Base-by-base conservation (phyloP, 2,329 filamentous ascomycete species). In the Sodiomyces alkalinus region DNA sequence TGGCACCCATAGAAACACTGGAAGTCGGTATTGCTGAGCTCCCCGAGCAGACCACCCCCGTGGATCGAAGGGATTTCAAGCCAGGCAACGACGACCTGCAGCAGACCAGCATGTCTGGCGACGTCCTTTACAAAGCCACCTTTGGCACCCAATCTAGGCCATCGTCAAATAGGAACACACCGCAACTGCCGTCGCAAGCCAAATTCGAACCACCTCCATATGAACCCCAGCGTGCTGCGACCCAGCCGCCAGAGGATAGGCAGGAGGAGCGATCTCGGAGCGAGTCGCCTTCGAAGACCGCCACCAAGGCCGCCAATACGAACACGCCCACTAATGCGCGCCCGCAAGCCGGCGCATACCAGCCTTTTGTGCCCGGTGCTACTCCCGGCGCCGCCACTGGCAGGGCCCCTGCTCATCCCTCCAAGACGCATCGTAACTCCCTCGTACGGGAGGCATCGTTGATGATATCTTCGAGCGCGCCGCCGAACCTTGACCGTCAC, bases 21-120 rank as follows among this genome's bases (percentile, higher is more conserved):
- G 19, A 28, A 11, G 5, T 45, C 8, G 43, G 40, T 6, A 37
- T 49, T 26, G 49, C 53, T 15, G 56, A 68, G 43, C 33, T 63
- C 16, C 49, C 56, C 3, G 43, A 49, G 35, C 38, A 51, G 17
- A 41, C 42, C 8, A 46, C 45, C 19, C 41, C 48, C 16, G 30
- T 49, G 8, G 45, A 49, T 14, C 27, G 39, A 9, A 44, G 39
- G 33, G 19, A 31, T 6, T 14, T 20, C 4, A 20, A 3, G 1
- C 10, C 22, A 4, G 30, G 32, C 5, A 26, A 37, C 11, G 32
- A 38, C 4, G 18, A 32, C n/a, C 26, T 38, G 7, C 36, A 38
- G 15, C 36, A 33, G 21, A 37, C 36, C n/a, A 33, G 10, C 12
- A 30, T 38, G 34, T 28, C 25, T 5, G 34, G 30, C 8, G 15